Percentiles rank a stretch among this genome's conserved stretches.
Conservation (phyloP, 345 rosid genomes). For the Eucalyptus curtisii region DNA sequence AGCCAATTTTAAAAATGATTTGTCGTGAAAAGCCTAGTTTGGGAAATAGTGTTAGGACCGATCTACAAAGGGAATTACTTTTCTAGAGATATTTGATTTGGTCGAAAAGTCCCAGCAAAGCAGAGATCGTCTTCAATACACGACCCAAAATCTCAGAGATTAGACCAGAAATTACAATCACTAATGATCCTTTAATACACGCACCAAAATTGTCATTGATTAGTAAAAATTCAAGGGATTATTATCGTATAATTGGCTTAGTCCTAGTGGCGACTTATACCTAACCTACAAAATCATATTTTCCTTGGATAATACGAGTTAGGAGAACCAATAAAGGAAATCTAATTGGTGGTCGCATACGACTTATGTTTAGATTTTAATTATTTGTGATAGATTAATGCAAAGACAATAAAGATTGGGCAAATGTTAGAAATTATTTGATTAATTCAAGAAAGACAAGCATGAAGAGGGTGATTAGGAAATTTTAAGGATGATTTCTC, state of each 20-base stretch:
- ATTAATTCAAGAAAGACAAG: background rate
- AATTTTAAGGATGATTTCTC: background rate
- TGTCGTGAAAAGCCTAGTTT: background rate
- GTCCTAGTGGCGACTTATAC: background rate
- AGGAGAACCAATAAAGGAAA: background rate
- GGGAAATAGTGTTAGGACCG: background rate
- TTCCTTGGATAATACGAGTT: background rate
- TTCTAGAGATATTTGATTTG: background rate
- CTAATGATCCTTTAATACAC: background rate
- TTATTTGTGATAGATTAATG: background rate
- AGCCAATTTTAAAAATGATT: background rate
- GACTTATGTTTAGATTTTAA: background rate
- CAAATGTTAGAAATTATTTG: background rate
- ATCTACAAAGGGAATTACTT: background rate
- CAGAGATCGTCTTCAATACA: background rate
- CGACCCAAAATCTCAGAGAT: background rate
- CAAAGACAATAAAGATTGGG: background rate
- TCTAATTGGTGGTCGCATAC: background rate
- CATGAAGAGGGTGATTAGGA: background rate
- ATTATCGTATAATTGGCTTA: no score
- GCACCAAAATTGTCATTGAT: no score
- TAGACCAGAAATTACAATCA: background rate
- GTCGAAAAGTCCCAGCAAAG: background rate
- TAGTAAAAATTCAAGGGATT: no score
- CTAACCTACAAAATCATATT: background rate